These are phyloP conservation scores for Nemania sp. DNA, from an alignment of 2,329 filamentous ascomycete species.

Conservation along the genomic window DNA sequence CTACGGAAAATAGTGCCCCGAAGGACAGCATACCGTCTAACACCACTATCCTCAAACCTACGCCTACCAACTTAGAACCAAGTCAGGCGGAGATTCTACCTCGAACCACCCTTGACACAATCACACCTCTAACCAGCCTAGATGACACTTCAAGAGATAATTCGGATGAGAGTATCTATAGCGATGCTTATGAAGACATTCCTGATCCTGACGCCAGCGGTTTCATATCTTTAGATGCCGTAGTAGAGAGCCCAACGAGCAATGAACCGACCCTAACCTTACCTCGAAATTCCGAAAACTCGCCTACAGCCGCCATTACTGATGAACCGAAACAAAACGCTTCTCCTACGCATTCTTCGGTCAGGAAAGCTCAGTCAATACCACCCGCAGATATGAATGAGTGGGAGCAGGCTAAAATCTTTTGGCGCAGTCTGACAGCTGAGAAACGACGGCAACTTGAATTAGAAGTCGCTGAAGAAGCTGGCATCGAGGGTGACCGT, in stretches of 20 bases:
- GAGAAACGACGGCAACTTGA: constrained; percentile 67
- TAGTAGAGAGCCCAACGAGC: constrained; percentile 63
- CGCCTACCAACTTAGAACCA: constrained; percentile 27
- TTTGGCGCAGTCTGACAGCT: constrained; percentile 69
- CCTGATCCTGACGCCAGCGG: constrained; percentile 67
- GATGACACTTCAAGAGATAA: constrained; percentile 45
- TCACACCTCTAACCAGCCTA: constrained; percentile 30
- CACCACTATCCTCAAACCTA: constrained; percentile 35
- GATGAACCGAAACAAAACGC: constrained; percentile 22
- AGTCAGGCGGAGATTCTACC: constrained; percentile 29
- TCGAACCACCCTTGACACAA: constrained; percentile 41
- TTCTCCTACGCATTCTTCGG: constrained; percentile 21
- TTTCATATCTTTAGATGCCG: constrained; percentile 74
- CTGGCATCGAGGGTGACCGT: constrained; percentile 52
- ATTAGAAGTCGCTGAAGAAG: constrained; percentile 59
- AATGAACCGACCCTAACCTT: constrained; percentile 49
- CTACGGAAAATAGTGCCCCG: not conserved
- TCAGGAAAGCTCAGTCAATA: not conserved
- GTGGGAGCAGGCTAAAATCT: constrained; percentile 71
- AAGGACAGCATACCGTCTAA: constrained; percentile 1
- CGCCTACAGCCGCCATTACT: not conserved
- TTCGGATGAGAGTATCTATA: constrained; percentile 64
- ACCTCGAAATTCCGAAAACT: constrained; percentile 15
- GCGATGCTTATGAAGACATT: constrained; percentile 76
- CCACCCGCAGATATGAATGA: constrained; percentile 46